Base-by-base conservation (phyloP, 805 yeast genomes). In the Sugiyamaella mastotermitis region DNA sequence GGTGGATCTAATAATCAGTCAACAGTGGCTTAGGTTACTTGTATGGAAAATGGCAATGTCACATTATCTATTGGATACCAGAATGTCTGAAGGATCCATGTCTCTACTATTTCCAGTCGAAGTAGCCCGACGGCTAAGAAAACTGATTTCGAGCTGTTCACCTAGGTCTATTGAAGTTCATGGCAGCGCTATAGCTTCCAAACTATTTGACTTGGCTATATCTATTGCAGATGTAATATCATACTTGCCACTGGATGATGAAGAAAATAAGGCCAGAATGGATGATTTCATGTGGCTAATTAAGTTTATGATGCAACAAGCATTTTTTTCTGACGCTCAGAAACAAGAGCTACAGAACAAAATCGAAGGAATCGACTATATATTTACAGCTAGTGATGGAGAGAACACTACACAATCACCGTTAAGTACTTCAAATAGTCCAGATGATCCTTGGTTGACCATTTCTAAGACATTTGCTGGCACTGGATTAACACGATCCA, bases 41-140 rank as follows among this genome's bases (percentile, higher is more conserved):
- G 38, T 43, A n/a, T 43, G 47, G 47, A 37, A 43, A 28, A 40
- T 43, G 42, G 37, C 44, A 25, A 35, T 40, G 44, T 32, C 41
- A 5, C 37, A 39, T 13, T 40, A 36, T 20, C 21, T 35, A 19
- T 22, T 43, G n/a, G 21, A 22, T 6, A 11, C 18, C 4, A 18
- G 22, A 15, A 14, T 33, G 13, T 16, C 38, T 9, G 36, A 31
- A 13, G 43, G 40, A 9, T 38, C 30, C 33, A 39, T 39, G 41
- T 38, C 43, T 4, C 38, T 35, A 3, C 41, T 40, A 3, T 43
- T 43, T 24, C 46, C 46, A 4, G 42, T 43, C 2, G 35, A 43
- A 20, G 30, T 40, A 8, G 40, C 46, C 21, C 37, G 34, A 4
- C 21, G 26, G 26, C 28, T 43, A n/a, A 31, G 40, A 15, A 10